phyloP scores from a whole-genome alignment of 345 rosid genomes.

The Nephelium lappaceum region DNA sequence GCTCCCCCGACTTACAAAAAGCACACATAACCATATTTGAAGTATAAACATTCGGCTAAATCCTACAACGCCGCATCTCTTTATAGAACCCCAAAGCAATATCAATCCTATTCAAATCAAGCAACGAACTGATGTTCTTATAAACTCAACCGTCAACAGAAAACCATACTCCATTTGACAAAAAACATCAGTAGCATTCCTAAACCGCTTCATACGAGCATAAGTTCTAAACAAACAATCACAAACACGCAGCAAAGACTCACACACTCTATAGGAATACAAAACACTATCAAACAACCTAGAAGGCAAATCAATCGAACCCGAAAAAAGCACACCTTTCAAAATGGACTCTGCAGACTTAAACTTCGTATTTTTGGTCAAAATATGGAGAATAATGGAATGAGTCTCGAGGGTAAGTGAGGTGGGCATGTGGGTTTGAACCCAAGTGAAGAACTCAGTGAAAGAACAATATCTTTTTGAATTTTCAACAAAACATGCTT shows the following conservation, averaged over 20 bases:
- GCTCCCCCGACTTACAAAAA: conserved; percentile 63
- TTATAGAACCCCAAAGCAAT: conserved; percentile 60
- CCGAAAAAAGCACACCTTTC: conserved; percentile 33
- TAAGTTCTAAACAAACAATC: conserved; percentile 70
- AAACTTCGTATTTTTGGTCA: conserved; percentile 68
- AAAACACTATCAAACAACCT: conserved; percentile 63
- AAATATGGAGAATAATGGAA: conserved; percentile 68
- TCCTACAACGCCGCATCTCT: conserved; percentile 69
- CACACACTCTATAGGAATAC: conserved; percentile 66
- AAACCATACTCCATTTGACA: conserved; percentile 68
- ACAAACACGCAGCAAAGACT: conserved; percentile 73
- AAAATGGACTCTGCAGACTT: conserved; percentile 68
- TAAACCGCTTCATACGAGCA: conserved; percentile 70
- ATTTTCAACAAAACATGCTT: conserved; percentile 61
- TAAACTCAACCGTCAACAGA: conserved; percentile 67
- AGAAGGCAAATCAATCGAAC: conserved; percentile 39
- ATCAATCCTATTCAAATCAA: conserved; percentile 58
- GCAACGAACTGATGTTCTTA: conserved; percentile 70
- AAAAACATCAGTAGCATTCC: conserved; percentile 66
- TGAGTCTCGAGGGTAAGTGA: conserved; percentile 57
- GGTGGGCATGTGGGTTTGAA: conserved; percentile 41
- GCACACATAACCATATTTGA: conserved; percentile 68
- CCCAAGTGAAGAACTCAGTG: conserved; percentile 82
- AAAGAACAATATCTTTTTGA: conserved; percentile 65
- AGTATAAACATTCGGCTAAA: conserved; percentile 75